Conservation (phyloP, 192 early-diverging fungal species). For the Backusella morwellensis region DNA sequence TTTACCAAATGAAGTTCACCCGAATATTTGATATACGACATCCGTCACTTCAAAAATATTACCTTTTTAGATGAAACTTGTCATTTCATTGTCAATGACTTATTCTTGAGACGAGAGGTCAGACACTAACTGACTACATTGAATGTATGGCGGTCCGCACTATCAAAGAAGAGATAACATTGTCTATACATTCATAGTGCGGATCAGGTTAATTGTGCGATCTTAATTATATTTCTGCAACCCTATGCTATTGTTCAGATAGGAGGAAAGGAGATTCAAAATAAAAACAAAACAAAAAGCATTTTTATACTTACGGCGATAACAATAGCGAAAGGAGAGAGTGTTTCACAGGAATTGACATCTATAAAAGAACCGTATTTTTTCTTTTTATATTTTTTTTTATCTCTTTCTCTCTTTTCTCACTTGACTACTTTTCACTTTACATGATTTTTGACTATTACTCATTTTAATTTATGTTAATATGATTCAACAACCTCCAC, state of each 20-base stretch:
- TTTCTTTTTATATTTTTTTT: neutral
- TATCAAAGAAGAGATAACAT: neutral
- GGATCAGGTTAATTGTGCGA: neutral
- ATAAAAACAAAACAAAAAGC: neutral
- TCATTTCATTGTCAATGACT: neutral
- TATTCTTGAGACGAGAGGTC: neutral
- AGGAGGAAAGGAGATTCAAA: neutral
- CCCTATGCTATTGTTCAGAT: neutral
- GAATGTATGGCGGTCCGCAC: neutral
- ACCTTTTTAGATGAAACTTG: neutral
- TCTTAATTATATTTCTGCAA: neutral
- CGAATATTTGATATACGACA: neutral
- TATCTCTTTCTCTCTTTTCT: neutral
- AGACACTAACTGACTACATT: neutral
- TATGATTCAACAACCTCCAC: slow-evolving; percentile 10
- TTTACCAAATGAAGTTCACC: neutral
- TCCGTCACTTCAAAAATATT: neutral
- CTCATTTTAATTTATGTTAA: neutral
- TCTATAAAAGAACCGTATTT: neutral
- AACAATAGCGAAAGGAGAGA: neutral
- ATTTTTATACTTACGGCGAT: slow-evolving; percentile 1
- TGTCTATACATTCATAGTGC: neutral
- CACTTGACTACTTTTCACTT: neutral
- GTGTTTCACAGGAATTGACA: neutral
- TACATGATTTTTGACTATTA: slow-evolving; percentile 2